Evolutionary conservation across 306 rosid species (phyloP).

Genomic region (Lathyrus sativus): DNA sequence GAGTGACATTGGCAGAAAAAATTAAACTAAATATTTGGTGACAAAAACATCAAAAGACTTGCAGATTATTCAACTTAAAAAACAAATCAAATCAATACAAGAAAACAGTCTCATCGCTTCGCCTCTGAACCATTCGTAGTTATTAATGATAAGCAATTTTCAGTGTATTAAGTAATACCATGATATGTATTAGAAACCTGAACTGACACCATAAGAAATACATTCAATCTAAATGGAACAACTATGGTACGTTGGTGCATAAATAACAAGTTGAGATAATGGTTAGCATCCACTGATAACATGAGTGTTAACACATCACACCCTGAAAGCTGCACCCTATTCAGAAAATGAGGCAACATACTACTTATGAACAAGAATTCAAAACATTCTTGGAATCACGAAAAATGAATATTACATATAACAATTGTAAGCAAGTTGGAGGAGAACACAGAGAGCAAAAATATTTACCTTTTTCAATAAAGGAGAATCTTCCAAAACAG

Average conservation of each 20-base stretch:
- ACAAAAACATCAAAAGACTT: conserved; percentile 1
- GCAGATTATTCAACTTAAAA: background rate
- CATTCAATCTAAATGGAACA: conserved; percentile 5
- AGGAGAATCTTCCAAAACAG: conserved; percentile 43
- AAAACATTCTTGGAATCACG: conserved; percentile 17
- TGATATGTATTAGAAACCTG: background rate
- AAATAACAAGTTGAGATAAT: conserved; percentile 1
- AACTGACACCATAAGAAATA: conserved; percentile 1
- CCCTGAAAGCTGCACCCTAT: conserved; percentile 8
- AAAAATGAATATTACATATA: background rate
- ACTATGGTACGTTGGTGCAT: background rate
- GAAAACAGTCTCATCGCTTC: conserved; percentile 13
- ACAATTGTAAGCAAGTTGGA: background rate
- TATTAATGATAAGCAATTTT: background rate
- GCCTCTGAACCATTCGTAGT: conserved; percentile 2
- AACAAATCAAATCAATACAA: background rate
- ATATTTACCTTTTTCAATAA: conserved; percentile 56
- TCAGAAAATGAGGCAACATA: conserved; percentile 24
- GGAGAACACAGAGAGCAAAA: conserved; percentile 22
- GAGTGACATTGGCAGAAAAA: conserved; percentile 21
- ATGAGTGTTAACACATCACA: background rate
- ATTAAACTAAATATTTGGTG: conserved; percentile 5
- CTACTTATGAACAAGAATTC: conserved; percentile 25
- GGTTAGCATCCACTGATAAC: conserved; percentile 4
- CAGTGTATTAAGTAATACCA: conserved; percentile 18